Evolutionary conservation across 805 yeast genomes (phyloP), one percentile per base, ranked within the genome.

Genomic region (Myxozyma kluyveri): DNA sequence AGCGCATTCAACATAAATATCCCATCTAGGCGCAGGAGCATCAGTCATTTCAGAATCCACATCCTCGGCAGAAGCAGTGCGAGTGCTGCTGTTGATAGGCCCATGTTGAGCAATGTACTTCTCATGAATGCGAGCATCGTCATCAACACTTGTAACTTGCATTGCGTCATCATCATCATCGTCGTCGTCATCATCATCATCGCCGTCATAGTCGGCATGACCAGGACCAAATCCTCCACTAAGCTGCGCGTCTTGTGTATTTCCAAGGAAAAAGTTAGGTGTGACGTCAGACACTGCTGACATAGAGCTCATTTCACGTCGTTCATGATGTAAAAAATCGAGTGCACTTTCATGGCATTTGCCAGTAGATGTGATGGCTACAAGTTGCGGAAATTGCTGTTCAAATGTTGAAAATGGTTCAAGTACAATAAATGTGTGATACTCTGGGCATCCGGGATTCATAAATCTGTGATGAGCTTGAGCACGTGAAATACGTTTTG

Each of bases 271-370:
- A 4, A 89, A 78, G 44, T 78, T 73, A 7, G 65, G 56, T 14
- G 65, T 64, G 1, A 87, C 70, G 10, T 73, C 76, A 0, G 93
- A 78, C 0, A 95, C 95, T 7, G 87, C 75, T 0, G 96, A 84
- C 90, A 90, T 85, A 63, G 79, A 80, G 1, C 88, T 74, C 46
- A 88, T 84, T 66, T 90, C 96, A n/a, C 86, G 72, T 54, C 85
- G 81, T 66, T 90, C 97, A 62, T 85, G 81, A 57, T 80, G 75
- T 19, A 78, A 72, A 62, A 83, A 81, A 61, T 87, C 86, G 24
- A 77, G 72, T 10, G 53, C 51, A n/a, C 23, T n/a, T 5, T 54
- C 58, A 5, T 31, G 39, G 23, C 36, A 12, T 23, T 27, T 42
- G 43, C 64, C 61, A 6, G 43, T 12, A 10, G 58, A 40, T 31